Conservation (phyloP, 2,329 filamentous ascomycete species). For the Capronia americana region DNA sequence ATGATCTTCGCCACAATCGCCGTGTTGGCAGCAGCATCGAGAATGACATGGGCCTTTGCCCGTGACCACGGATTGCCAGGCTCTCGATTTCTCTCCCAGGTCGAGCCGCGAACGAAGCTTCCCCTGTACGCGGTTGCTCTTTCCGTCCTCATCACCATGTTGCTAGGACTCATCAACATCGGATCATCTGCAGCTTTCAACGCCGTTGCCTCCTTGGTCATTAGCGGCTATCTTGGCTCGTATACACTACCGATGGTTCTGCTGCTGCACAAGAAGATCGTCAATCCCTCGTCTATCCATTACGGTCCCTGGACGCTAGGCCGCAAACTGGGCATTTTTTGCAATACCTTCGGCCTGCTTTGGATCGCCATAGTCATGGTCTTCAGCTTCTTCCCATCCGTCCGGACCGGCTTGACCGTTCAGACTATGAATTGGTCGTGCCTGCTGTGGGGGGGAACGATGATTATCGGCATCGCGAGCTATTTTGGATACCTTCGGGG, state of each 20-base stretch:
- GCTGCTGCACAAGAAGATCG: constrained; percentile 41
- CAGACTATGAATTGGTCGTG: constrained; percentile 55
- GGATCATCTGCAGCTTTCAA: constrained; percentile 55
- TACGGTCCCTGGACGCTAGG: constrained; percentile 47
- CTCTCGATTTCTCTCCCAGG: constrained; percentile 42
- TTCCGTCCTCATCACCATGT: constrained; percentile 29
- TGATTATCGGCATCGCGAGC: constrained; percentile 50
- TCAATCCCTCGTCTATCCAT: constrained; percentile 34
- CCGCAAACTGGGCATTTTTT: constrained; percentile 47
- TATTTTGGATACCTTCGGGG: constrained; percentile 46
- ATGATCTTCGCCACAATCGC: constrained; percentile 43
- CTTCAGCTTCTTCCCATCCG: constrained; percentile 53
- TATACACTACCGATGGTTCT: constrained; percentile 59
- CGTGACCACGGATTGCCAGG: constrained; percentile 52
- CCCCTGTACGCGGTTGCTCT: constrained; percentile 40
- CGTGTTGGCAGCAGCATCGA: constrained; percentile 46
- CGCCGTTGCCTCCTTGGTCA: constrained; percentile 59
- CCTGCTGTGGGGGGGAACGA: constrained; percentile 50
- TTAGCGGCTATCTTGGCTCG: constrained; percentile 58
- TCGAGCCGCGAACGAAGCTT: constrained; percentile 60
- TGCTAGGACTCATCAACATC: constrained; percentile 40
- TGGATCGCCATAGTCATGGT: constrained; percentile 53
- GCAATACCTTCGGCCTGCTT: constrained; percentile 51
- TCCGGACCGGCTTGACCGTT: constrained; percentile 41
- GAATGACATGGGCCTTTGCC: constrained; percentile 53